phyloP scores from a whole-genome alignment of 2,329 filamentous ascomycete genomes.

The Beauveria caledonica region DNA sequence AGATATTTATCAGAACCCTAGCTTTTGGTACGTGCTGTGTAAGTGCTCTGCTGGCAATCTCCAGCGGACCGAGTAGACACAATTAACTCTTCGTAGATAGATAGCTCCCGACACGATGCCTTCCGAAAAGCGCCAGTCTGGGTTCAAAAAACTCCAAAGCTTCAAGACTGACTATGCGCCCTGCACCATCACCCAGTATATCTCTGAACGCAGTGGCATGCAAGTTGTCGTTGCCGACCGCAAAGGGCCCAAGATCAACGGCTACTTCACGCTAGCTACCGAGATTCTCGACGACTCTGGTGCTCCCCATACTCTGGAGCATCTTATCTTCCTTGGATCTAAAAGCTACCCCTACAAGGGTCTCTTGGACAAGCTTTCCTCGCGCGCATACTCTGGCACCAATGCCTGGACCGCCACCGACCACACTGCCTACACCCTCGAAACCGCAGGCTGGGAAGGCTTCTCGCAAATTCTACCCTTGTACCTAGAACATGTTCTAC shows the following conservation, averaged over 20 bases:
- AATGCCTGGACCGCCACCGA: conserved; percentile 98
- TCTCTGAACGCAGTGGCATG: conserved; percentile 90
- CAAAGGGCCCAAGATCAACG: conserved; percentile 88
- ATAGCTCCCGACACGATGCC: conserved; percentile 41
- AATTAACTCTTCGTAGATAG: neutral
- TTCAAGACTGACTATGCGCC: conserved; percentile 89
- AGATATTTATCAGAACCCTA: neutral
- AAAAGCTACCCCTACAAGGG: conserved; percentile 92
- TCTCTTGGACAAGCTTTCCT: conserved; percentile 87
- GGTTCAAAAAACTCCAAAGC: conserved; percentile 76
- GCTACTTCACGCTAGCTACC: conserved; percentile 91
- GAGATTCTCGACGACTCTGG: conserved; percentile 98
- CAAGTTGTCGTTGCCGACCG: conserved; percentile 86
- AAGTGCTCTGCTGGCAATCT: neutral
- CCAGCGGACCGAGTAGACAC: neutral
- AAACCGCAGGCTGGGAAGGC: conserved; percentile 93
- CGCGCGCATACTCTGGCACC: conserved; percentile 83
- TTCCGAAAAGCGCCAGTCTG: conserved; percentile 37
- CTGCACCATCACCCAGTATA: conserved; percentile 86
- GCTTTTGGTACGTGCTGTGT: neutral
- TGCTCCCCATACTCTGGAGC: conserved; percentile 78
- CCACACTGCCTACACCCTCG: conserved; percentile 91
- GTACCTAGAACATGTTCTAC: conserved; percentile 87
- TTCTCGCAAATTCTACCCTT: conserved; percentile 92
- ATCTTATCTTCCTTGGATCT: conserved; percentile 82